A percentile compares a stretch with the other conserved stretches of the same genome.
Evolutionary conservation across 2,329 filamentous ascomycete genomes (phyloP).

Genomic region (Fusarium anguioides): DNA sequence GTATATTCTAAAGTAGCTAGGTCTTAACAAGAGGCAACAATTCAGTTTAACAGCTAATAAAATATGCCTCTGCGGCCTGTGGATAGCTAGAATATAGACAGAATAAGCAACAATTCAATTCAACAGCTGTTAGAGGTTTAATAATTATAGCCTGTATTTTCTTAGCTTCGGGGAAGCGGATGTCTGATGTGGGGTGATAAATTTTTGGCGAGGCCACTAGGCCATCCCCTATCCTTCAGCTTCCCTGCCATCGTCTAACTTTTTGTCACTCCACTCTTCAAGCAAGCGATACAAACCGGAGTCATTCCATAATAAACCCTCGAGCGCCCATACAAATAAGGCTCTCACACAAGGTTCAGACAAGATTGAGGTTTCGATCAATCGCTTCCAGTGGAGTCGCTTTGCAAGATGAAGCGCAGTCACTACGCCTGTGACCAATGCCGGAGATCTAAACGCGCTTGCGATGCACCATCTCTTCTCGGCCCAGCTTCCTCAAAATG

Average conservation of each 20-base stretch:
- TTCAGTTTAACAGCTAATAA: too few species aligned
- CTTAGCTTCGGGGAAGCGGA: conserved; percentile 8
- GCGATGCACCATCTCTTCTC: conserved; percentile 36
- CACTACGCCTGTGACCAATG: conserved; percentile 44
- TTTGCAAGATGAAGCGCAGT: conserved; percentile 38
- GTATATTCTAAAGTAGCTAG: too few species aligned
- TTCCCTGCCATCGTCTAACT: neutral
- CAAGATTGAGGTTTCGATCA: too few species aligned
- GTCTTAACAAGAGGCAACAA: too few species aligned
- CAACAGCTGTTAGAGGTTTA: too few species aligned
- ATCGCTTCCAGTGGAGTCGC: neutral
- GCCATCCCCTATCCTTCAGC: neutral
- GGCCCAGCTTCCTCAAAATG: conserved; percentile 3
- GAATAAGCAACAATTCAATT: too few species aligned
- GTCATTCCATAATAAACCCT: neutral
- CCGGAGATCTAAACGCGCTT: conserved; percentile 41
- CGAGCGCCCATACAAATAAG: neutral
- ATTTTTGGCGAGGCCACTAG: neutral
- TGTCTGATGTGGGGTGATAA: neutral
- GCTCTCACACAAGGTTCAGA: neutral
- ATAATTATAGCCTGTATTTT: too few species aligned
- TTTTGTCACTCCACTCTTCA: neutral
- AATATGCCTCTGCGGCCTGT: too few species aligned
- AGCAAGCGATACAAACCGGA: neutral
- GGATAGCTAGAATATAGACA: too few species aligned